Conservation (phyloP, 1,284 basidiomycete species). For the Irpex lacteus region DNA sequence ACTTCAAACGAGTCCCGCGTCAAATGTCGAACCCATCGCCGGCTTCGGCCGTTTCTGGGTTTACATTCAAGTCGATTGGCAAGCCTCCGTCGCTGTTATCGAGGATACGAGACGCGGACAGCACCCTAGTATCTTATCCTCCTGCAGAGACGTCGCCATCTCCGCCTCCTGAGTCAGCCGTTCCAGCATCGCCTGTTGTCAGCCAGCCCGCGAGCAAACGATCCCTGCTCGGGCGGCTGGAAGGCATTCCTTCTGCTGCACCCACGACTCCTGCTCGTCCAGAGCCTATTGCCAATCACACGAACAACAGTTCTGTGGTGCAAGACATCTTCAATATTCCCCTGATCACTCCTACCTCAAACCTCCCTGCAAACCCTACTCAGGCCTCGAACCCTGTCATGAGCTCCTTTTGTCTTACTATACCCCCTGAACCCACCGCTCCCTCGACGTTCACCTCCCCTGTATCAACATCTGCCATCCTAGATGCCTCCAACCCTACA, state of each 20-base stretch:
- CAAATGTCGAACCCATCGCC: not conserved
- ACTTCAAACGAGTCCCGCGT: not conserved
- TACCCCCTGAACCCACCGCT: not conserved
- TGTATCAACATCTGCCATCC: not conserved
- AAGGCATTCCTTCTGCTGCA: not conserved
- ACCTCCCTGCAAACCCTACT: not conserved
- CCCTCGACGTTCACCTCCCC: not conserved
- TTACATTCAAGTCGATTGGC: slow-evolving; percentile 17
- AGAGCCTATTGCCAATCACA: not conserved
- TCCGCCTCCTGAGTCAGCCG: not conserved
- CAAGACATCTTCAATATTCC: slow-evolving; percentile 4
- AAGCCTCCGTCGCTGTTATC: slow-evolving; percentile 15
- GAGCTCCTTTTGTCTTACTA: not conserved
- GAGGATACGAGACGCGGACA: slow-evolving; percentile 7
- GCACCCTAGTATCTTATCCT: not conserved
- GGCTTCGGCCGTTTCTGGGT: not conserved
- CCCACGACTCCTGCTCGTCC: not conserved
- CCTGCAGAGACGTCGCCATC: not conserved
- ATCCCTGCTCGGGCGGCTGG: not conserved
- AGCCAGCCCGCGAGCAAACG: not conserved
- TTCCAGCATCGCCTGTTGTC: not conserved
- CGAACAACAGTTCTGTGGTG: not conserved
- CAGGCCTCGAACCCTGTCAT: not conserved
- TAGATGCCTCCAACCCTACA: not conserved
- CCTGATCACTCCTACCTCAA: too few relatives aligned